Percentiles rank a stretch among this genome's conserved stretches.
Conservation (phyloP, 2,329 filamentous ascomycete species). For the Diplodia scrobiculata region DNA sequence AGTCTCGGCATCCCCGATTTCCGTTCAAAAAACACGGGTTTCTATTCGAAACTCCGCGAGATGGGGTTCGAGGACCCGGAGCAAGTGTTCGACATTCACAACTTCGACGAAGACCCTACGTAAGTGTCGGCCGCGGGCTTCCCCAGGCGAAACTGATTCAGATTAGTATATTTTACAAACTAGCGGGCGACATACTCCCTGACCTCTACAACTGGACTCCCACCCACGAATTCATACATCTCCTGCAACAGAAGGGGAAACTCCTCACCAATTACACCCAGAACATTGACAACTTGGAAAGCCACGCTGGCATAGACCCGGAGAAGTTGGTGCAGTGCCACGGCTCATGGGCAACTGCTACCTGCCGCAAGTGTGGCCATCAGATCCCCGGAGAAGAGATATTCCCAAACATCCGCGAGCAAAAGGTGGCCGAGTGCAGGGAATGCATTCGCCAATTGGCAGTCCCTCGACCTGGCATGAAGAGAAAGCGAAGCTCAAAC, state of each 20-base stretch:
- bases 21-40: constrained; percentile 85
- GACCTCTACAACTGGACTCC: constrained; percentile 79
- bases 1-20: constrained; percentile 97
- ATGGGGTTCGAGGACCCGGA: constrained; percentile 82
- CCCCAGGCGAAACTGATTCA: background rate
- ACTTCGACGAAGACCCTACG: constrained; percentile 80
- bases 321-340: constrained; percentile 94
- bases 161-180: constrained; percentile 74
- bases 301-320: constrained; percentile 75
- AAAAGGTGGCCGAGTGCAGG: constrained; percentile 75
- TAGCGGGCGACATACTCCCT: constrained; percentile 88
- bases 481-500: constrained; percentile 57
- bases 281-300: constrained; percentile 96
- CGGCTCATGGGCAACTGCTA: constrained; percentile 90
- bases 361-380: constrained; percentile 78
- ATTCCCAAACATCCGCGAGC: constrained; percentile 75
- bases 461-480: constrained; percentile 51
- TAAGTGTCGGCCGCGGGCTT: background rate
- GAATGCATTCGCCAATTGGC: constrained; percentile 64
- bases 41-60: constrained; percentile 82
- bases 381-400: constrained; percentile 74
- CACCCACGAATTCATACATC: constrained; percentile 88
- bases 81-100: constrained; percentile 88
- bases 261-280: constrained; percentile 97
- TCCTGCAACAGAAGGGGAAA: constrained; percentile 85